Evolutionary conservation across 2,329 filamentous ascomycete species (phyloP).

Genomic region (Cladosporium sp.): DNA sequence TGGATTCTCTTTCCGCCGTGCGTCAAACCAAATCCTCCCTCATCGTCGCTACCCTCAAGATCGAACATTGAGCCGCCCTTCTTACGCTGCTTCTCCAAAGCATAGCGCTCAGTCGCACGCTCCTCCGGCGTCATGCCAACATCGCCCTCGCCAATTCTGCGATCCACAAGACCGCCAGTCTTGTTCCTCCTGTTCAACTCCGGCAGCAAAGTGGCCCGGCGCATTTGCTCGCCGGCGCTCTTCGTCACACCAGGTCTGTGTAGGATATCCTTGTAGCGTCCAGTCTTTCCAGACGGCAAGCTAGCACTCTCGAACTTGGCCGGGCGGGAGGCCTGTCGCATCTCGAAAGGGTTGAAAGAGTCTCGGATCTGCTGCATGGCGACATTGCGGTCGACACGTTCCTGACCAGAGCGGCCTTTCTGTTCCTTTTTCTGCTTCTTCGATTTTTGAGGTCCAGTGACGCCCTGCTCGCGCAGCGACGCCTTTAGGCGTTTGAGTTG

Average conservation of each 20-base stretch:
- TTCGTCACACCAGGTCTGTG: conserved; percentile 82
- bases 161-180: conserved; percentile 86
- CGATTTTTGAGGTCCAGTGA: conserved; percentile 87
- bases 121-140: conserved; percentile 92
- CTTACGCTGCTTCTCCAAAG: conserved; percentile 77
- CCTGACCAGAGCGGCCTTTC: conserved; percentile 64
- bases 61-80: conserved; percentile 86
- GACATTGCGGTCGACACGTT: conserved; percentile 72
- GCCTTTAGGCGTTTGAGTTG: conserved; percentile 95
- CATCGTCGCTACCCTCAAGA: conserved; percentile 76
- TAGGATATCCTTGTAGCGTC: conserved; percentile 56
- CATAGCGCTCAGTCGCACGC: conserved; percentile 86
- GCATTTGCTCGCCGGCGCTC: conserved; percentile 81
- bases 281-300: conserved; percentile 26
- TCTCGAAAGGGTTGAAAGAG: conserved; percentile 96
- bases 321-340: conserved; percentile 71
- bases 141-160: conserved; percentile 94
- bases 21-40: conserved; percentile 60
- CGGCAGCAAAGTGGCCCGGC: conserved; percentile 78
- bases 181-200: conserved; percentile 90
- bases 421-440: conserved; percentile 85
- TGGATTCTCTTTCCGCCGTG: conserved; percentile 69
- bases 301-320: conserved; percentile 74
- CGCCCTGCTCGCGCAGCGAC: conserved; percentile 83
- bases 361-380: conserved; percentile 86